phyloP scores from a whole-genome alignment of 495 filamentous ascomycete genomes.

The Aspergillus homomorphus region DNA sequence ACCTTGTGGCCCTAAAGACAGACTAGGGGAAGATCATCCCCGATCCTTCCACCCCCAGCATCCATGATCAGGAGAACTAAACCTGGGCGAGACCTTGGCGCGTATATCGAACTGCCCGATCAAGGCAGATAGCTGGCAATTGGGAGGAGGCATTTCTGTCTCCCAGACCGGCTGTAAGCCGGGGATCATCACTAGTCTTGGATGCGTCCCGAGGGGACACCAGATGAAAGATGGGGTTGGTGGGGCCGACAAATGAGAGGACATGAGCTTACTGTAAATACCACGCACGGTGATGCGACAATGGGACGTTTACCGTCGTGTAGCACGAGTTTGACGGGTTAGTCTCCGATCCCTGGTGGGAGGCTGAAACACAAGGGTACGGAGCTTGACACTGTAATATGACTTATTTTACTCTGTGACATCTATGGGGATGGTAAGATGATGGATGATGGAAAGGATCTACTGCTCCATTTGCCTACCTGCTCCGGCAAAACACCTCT shows the following conservation, averaged over 20 bases:
- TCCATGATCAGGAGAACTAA: slow-evolving; percentile 13
- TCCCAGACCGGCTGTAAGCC: too few species aligned
- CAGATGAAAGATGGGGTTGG: not conserved
- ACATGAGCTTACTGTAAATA: not conserved
- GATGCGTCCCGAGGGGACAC: not conserved
- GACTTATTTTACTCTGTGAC: not conserved
- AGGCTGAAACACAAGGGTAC: not conserved
- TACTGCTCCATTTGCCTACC: too few species aligned
- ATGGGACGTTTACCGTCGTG: not conserved
- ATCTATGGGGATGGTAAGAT: not conserved
- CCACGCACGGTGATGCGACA: not conserved
- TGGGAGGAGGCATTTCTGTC: not conserved
- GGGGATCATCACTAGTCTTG: too few species aligned
- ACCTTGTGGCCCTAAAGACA: not conserved
- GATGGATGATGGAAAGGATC: not conserved
- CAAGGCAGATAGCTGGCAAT: not conserved
- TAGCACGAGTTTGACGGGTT: not conserved
- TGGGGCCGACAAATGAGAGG: slow-evolving; percentile 4
- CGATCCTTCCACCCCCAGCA: slow-evolving; percentile 1
- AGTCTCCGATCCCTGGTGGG: not conserved
- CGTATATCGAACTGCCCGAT: slow-evolving; percentile 15
- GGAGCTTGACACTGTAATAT: not conserved
- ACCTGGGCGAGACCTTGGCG: slow-evolving; percentile 18
- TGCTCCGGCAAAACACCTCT: slow-evolving; percentile 1
- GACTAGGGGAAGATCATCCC: slow-evolving; percentile 14